A percentile compares a stretch with the other conserved stretches of the same genome.
These are phyloP conservation scores for Xylaria sp. DNA, from an alignment of 2,329 filamentous ascomycete genomes.

Conservation along the genomic window DNA sequence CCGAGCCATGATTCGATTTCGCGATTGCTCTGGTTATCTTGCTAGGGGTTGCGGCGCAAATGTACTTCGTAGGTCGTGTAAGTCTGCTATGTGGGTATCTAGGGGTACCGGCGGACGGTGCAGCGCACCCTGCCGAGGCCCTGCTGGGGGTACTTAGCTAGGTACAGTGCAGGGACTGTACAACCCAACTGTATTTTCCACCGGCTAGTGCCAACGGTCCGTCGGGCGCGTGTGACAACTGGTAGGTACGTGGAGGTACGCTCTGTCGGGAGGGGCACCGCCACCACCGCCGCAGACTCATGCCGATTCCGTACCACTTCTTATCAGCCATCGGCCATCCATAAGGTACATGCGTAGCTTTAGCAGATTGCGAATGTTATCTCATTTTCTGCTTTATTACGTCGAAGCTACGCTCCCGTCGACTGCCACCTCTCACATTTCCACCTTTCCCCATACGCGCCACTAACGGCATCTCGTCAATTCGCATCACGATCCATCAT, in stretches of 20 bases:
- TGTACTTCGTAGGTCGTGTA: not conserved
- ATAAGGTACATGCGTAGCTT: not conserved
- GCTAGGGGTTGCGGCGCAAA: not conserved
- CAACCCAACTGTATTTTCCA: not conserved
- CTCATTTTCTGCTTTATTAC: not conserved
- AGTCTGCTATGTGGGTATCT: not conserved
- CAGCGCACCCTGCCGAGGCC: too few species aligned
- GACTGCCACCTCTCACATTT: not conserved
- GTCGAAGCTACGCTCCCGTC: not conserved
- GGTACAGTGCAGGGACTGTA: not conserved
- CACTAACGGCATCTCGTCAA: not conserved
- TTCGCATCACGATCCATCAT: conserved; percentile 6
- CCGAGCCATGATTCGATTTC: not conserved
- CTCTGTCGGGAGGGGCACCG: not conserved
- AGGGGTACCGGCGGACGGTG: too few species aligned
- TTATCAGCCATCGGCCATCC: not conserved
- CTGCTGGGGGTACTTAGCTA: too few species aligned
- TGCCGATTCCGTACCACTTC: too few species aligned
- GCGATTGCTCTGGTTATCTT: not conserved
- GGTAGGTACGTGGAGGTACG: not conserved
- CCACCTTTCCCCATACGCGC: conserved; percentile 6
- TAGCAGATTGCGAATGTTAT: not conserved
- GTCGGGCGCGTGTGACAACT: not conserved
- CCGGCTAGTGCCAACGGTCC: not conserved
- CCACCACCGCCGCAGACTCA: not conserved